These are phyloP conservation scores for Corymbia calophylla DNA, from an alignment of 441 rosid genomes.

Conservation along the genomic window DNA sequence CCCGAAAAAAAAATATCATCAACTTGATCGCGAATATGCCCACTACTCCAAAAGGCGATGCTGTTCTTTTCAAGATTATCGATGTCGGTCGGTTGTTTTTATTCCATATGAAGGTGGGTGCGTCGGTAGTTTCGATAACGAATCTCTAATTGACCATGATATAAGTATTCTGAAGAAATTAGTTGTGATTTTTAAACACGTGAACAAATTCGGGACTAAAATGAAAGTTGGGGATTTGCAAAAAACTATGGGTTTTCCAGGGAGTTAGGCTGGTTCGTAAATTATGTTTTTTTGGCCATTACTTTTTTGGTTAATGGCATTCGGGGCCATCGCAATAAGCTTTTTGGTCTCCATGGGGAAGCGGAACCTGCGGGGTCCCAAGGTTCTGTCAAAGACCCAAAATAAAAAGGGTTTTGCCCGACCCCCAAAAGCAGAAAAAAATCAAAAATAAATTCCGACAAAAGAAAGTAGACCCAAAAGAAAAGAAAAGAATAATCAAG, in stretches of 20 bases:
- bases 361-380: neutral
- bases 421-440: neutral
- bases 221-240: accelerated
- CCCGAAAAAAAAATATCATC: too few species aligned
- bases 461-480: neutral
- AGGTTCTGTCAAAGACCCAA: neutral
- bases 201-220: neutral
- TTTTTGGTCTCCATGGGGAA: neutral
- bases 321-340: neutral
- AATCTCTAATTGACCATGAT: too few species aligned
- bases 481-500: neutral
- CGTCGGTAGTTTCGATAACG: too few species aligned
- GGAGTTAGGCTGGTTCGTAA: neutral
- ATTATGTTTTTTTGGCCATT: too few species aligned
- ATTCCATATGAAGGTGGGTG: neutral
- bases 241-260: neutral
- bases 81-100: neutral
- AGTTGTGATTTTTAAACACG: neutral
- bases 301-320: neutral
- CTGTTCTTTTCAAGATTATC: too few species aligned
- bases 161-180: too few species aligned
- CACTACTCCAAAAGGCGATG: neutral
- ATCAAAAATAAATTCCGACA: neutral
- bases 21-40: too few species aligned
- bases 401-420: neutral